Evolutionary conservation across 306 rosid genomes (phyloP).

Genomic region (Cyamopsis tetragonoloba): DNA sequence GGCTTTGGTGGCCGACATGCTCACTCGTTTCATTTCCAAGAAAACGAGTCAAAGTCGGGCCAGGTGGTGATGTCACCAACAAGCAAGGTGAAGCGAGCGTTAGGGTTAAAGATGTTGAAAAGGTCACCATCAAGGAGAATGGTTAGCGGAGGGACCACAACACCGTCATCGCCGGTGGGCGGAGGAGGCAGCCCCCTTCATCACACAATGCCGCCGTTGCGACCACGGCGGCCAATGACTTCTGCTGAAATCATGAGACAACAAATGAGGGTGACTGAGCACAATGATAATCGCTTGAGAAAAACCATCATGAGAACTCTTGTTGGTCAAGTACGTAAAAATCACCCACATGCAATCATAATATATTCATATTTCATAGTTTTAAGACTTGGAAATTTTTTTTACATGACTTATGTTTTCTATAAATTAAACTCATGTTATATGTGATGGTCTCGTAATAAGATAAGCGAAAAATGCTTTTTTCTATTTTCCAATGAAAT

Average conservation of each 20-base stretch:
- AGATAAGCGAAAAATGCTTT: no score
- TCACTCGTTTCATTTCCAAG: slow-evolving; percentile 43
- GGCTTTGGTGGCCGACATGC: slow-evolving; percentile 77
- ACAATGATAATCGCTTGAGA: slow-evolving; percentile 71
- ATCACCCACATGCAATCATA: background rate
- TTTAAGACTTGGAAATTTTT: no score
- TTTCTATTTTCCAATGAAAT: no score
- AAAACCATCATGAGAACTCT: slow-evolving; percentile 83
- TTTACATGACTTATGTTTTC: background rate
- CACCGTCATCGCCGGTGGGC: slow-evolving; percentile 38
- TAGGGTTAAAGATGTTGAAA: slow-evolving; percentile 82
- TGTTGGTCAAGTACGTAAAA: slow-evolving; percentile 83
- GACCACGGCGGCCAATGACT: slow-evolving; percentile 92
- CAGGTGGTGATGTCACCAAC: slow-evolving; percentile 69
- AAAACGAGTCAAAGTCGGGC: slow-evolving; percentile 20
- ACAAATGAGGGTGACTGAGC: slow-evolving; percentile 89
- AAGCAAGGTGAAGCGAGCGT: slow-evolving; percentile 67
- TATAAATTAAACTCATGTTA: no score
- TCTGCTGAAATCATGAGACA: slow-evolving; percentile 99
- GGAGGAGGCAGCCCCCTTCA: slow-evolving; percentile 43
- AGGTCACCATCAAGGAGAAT: slow-evolving; percentile 88
- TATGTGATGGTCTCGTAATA: no score
- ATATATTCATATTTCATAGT: background rate
- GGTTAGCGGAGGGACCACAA: slow-evolving; percentile 38
- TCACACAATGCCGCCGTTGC: slow-evolving; percentile 21